Percentiles rank a stretch among this genome's conserved stretches.
These are phyloP conservation scores for Candida boidinii DNA, from an alignment of 805 yeast genomes.

Conservation along the genomic window DNA sequence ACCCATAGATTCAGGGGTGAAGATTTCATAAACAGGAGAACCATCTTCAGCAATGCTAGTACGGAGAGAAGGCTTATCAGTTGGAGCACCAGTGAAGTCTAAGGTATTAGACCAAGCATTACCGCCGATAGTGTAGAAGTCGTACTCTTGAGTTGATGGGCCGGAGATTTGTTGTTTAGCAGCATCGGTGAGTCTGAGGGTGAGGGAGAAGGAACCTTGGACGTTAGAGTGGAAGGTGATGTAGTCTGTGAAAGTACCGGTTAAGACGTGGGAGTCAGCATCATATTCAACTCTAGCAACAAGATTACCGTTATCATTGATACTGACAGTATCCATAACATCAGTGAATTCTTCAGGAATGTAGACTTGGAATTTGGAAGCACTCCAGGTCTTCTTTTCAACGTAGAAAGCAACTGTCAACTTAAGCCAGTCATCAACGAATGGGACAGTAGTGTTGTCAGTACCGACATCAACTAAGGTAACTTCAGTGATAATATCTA, in stretches of 20 bases:
- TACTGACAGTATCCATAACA: not conserved
- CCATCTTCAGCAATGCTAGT: not conserved
- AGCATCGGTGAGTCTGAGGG: not conserved
- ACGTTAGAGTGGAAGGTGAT: not conserved
- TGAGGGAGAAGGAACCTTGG: not conserved
- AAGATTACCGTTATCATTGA: not conserved
- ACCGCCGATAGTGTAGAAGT: not conserved
- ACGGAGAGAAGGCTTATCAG: not conserved
- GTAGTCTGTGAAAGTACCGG: not conserved
- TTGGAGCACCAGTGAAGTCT: not conserved
- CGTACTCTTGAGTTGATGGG: not conserved
- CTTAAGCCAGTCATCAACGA: conserved; percentile 1
- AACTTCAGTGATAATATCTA: not conserved
- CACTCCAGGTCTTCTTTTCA: not conserved
- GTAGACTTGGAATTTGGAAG: not conserved
- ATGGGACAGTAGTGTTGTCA: not conserved
- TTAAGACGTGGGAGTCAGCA: not conserved
- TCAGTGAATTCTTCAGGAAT: conserved; percentile 2
- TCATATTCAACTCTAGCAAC: not conserved
- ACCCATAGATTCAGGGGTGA: not conserved
- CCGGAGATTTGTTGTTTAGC: not conserved
- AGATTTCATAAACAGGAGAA: not conserved
- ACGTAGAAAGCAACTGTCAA: not conserved
- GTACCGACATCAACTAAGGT: too few species aligned
- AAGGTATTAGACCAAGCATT: not conserved